Percentiles rank a stretch among this genome's conserved stretches.
phyloP scores from a whole-genome alignment of 2,329 filamentous ascomycete genomes.

The Dactylellina leptospora region DNA sequence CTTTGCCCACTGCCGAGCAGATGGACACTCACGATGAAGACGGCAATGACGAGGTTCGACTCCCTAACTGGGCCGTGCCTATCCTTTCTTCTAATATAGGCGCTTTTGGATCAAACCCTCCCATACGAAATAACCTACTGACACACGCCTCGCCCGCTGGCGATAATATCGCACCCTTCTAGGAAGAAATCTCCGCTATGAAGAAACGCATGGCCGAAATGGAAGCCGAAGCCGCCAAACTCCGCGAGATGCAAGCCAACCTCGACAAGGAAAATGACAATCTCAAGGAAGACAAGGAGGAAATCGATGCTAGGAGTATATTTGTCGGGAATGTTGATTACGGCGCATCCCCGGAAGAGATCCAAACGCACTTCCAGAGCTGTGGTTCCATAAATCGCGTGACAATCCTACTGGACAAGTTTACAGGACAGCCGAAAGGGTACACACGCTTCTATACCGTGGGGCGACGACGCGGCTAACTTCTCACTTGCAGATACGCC shows the following conservation, averaged over 20 bases:
- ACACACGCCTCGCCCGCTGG: neutral
- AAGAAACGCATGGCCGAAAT: constrained; percentile 86
- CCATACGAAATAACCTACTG: neutral
- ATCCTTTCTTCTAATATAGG: neutral
- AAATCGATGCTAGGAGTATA: constrained; percentile 92
- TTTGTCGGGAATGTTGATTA: constrained; percentile 99
- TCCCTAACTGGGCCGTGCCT: neutral
- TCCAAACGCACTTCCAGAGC: constrained; percentile 97
- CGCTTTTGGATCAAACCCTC: neutral
- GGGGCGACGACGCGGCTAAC: neutral
- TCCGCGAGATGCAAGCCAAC: constrained; percentile 84
- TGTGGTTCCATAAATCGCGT: constrained; percentile 97
- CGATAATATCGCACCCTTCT: constrained; percentile 4
- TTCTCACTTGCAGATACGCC: constrained; percentile 75
- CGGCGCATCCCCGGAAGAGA: constrained; percentile 94
- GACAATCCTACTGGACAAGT: constrained; percentile 97
- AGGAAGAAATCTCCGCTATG: constrained; percentile 87
- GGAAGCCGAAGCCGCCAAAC: constrained; percentile 86
- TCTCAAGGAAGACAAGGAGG: constrained; percentile 90
- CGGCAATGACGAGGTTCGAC: constrained; percentile 44
- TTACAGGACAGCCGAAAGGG: constrained; percentile 99
- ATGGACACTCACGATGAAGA: constrained; percentile 53
- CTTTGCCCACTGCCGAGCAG: constrained; percentile 48
- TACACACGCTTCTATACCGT: constrained; percentile 64
- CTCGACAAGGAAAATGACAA: constrained; percentile 86